Evolutionary conservation across 2,329 filamentous ascomycete species (phyloP).

Genomic region (Cladosporium cucumerinum): DNA sequence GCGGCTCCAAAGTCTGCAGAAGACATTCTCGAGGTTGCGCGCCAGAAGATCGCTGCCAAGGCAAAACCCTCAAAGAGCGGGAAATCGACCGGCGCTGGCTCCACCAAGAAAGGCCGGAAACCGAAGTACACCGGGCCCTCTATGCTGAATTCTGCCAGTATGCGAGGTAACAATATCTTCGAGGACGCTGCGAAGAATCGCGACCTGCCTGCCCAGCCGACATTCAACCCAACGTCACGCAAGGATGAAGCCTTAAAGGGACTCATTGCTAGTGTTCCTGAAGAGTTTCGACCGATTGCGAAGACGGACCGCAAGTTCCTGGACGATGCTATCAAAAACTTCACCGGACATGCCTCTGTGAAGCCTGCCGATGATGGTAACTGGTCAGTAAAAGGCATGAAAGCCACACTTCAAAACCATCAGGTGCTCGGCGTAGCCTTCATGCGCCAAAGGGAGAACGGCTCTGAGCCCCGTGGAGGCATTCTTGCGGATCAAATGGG

Average conservation of each 20-base stretch:
- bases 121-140: not conserved
- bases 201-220: conserved; percentile 23
- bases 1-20: not conserved
- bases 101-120: not conserved
- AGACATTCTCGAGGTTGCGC: not conserved
- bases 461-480: conserved; percentile 56
- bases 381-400: conserved; percentile 51
- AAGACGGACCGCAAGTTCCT: conserved; percentile 38
- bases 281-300: conserved; percentile 34
- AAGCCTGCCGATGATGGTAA: conserved; percentile 34
- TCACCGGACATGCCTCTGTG: conserved; percentile 38
- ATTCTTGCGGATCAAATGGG: conserved; percentile 73
- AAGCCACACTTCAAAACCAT: conserved; percentile 44
- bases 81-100: not conserved
- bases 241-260: conserved; percentile 38
- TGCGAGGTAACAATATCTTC: conserved; percentile 27
- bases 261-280: conserved; percentile 40
- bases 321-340: conserved; percentile 38
- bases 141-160: not conserved
- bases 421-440: conserved; percentile 43
- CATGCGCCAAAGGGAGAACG: conserved; percentile 40
- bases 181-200: conserved; percentile 22
- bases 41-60: not conserved
- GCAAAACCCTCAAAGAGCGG: not conserved
- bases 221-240: conserved; percentile 17